phyloP scores from a whole-genome alignment of 257 asterid genomes.

The Prunella vulgaris region DNA sequence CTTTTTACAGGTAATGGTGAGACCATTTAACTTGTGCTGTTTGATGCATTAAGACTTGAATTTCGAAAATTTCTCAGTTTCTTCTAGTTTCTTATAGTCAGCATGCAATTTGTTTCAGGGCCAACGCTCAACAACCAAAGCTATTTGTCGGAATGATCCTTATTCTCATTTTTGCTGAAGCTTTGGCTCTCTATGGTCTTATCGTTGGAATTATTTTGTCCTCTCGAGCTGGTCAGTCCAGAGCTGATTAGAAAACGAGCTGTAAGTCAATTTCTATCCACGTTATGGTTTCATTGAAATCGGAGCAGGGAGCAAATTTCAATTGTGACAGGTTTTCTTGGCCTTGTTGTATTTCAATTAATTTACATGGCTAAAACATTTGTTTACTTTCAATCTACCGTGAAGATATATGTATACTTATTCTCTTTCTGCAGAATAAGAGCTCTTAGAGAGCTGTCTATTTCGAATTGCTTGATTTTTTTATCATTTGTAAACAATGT shows the following conservation, averaged over 20 bases:
- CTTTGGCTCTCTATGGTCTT: slow-evolving; percentile 69
- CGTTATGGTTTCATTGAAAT: slow-evolving; percentile 12
- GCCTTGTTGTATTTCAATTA: slow-evolving; percentile 23
- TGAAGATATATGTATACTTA: slow-evolving; percentile 24
- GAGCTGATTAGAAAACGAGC: slow-evolving; percentile 48
- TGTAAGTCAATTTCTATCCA: neutral
- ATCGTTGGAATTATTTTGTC: slow-evolving; percentile 78
- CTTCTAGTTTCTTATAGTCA: neutral
- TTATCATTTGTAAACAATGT: slow-evolving; percentile 13
- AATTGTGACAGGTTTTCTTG: slow-evolving; percentile 14
- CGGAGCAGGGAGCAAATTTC: slow-evolving; percentile 22
- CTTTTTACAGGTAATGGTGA: neutral
- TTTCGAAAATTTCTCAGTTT: neutral
- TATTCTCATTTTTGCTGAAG: slow-evolving; percentile 70
- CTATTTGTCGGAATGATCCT: slow-evolving; percentile 78
- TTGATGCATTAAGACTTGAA: neutral
- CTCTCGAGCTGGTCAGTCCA: slow-evolving; percentile 79
- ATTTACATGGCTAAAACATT: slow-evolving; percentile 8
- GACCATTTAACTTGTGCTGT: neutral
- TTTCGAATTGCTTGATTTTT: slow-evolving; percentile 14
- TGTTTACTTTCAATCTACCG: slow-evolving; percentile 6
- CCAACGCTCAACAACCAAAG: slow-evolving; percentile 78
- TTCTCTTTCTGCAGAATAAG: slow-evolving; percentile 21
- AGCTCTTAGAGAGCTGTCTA: slow-evolving; percentile 17
- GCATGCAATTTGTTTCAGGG: slow-evolving; percentile 38